Conservation (phyloP, 805 yeast species). For the Candida yuanshanica region DNA sequence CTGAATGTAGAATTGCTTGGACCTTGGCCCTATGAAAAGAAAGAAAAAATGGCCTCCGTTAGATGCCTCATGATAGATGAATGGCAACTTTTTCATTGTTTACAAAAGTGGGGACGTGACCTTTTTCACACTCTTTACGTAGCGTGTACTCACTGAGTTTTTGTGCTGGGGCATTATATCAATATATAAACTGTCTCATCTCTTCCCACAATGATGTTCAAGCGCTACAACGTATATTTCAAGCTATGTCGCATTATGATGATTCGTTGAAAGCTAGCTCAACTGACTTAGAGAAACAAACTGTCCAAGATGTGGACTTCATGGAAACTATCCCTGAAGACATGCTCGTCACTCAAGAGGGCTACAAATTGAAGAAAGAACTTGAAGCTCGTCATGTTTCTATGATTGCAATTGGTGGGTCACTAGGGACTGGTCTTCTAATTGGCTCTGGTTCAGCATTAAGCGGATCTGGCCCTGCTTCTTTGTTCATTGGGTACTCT, state of each 20-base stretch:
- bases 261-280: not conserved
- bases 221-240: no score
- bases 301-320: constrained; percentile 21
- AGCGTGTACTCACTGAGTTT: no score
- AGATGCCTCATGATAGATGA: no score
- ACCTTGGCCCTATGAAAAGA: no score
- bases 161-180: no score
- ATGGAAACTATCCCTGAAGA: constrained; percentile 65
- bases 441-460: constrained; percentile 61
- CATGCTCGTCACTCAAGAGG: constrained; percentile 21
- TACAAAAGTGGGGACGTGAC: no score
- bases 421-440: constrained; percentile 66
- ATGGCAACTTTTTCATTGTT: no score
- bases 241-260: not conserved
- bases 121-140: no score
- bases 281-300: not conserved
- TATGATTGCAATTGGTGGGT: constrained; percentile 68
- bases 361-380: constrained; percentile 20
- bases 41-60: no score
- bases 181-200: no score
- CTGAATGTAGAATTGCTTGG: no score
- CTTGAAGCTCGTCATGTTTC: constrained; percentile 55
- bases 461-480: constrained; percentile 52
- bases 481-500: constrained; percentile 54
- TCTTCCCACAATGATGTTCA: no score